Conservation (phyloP, 192 early-diverging fungal species). For the Obelidium mucronatum region DNA sequence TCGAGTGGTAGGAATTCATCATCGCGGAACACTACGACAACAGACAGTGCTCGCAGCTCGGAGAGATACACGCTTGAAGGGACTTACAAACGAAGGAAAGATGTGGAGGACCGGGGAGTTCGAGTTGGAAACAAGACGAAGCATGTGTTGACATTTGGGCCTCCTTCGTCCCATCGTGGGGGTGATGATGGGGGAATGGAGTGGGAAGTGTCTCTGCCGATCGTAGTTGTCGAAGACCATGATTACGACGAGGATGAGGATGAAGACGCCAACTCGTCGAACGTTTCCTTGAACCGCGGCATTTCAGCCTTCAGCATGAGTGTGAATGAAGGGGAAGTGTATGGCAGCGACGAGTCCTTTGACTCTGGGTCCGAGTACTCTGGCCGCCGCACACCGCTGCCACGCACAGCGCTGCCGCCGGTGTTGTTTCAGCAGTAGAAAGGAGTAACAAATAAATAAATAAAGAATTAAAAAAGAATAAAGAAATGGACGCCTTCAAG, state of each 20-base stretch:
- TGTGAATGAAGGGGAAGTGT: constrained; percentile 6
- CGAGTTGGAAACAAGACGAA: neutral
- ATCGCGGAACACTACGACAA: neutral
- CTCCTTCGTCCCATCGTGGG: neutral
- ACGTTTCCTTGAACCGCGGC: neutral
- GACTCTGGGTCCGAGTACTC: neutral
- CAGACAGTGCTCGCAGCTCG: neutral
- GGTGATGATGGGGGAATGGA: constrained; percentile 24
- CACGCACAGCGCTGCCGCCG: constrained; percentile 38
- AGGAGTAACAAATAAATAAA: neutral
- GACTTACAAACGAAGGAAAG: constrained; percentile 10
- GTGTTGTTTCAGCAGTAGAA: constrained; percentile 17
- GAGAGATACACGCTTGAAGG: constrained; percentile 26
- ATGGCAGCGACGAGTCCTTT: neutral
- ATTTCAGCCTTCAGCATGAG: constrained; percentile 4
- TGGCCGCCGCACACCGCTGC: constrained; percentile 8
- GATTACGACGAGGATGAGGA: neutral
- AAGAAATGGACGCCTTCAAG: neutral
- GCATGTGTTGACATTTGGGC: constrained; percentile 36
- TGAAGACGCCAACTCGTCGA: neutral
- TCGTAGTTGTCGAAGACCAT: constrained; percentile 39
- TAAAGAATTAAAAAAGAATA: neutral
- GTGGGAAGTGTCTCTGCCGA: constrained; percentile 28
- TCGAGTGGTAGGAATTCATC: constrained; percentile 11
- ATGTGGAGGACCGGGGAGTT: constrained; percentile 10